phyloP scores from a whole-genome alignment of 805 yeast genomes.

The Lipomyces japonicus region DNA sequence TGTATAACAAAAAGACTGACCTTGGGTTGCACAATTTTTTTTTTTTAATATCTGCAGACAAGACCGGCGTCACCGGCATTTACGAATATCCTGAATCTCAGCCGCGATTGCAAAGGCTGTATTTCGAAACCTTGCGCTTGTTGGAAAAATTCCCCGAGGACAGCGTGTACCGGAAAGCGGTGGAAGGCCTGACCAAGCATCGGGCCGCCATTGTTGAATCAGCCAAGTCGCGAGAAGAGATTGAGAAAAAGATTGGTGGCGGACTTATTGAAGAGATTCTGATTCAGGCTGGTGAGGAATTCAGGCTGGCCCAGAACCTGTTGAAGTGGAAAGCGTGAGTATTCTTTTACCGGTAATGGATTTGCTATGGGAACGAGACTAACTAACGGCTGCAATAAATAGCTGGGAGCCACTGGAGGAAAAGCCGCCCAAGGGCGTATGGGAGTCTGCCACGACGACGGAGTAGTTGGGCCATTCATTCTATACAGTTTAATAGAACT shows the following conservation, averaged over 20 bases:
- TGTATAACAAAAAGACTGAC: background rate
- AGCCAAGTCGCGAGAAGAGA: constrained; percentile 57
- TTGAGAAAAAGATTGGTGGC: constrained; percentile 71
- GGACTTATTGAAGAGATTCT: constrained; percentile 81
- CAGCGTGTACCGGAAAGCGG: constrained; percentile 73
- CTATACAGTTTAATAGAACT: too few relatives aligned
- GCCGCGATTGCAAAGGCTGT: constrained; percentile 68
- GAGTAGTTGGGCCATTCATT: too few relatives aligned
- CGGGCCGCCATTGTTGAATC: constrained; percentile 64
- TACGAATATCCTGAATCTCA: constrained; percentile 79
- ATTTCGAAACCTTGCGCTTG: constrained; percentile 61
- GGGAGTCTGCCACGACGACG: constrained; percentile 51
- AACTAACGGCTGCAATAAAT: background rate
- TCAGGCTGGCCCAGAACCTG: constrained; percentile 60
- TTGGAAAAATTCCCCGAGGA: constrained; percentile 63
- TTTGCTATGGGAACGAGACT: background rate
- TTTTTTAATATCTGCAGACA: too few relatives aligned
- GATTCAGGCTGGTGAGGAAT: constrained; percentile 80
- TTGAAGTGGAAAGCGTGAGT: constrained; percentile 53
- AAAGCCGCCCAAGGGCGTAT: constrained; percentile 74
- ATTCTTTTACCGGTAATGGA: background rate
- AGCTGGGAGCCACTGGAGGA: constrained; percentile 77
- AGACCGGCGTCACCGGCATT: constrained; percentile 76
- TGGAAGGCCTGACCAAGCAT: constrained; percentile 64
- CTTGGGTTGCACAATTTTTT: too few relatives aligned